Base-by-base conservation (phyloP, 805 yeast species). In the Lipomyces starkeyi region DNA sequence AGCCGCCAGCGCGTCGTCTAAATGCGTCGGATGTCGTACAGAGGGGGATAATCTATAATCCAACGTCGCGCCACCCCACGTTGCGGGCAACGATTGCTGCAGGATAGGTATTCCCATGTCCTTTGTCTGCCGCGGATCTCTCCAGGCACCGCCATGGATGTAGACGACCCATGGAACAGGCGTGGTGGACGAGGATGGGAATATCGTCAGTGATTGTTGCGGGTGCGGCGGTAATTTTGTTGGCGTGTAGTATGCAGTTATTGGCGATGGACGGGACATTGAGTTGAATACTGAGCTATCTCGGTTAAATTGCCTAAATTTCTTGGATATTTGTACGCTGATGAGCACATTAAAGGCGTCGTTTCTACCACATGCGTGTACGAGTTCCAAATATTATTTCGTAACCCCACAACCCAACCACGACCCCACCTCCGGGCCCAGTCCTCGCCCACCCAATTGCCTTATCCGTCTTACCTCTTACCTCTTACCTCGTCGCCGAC, bases 121-220 rank as follows among this genome's bases (percentile, higher is more conserved):
- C 52, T 78, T 83, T 0, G 91, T 87, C 74, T 89, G 88, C 3
- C 70, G 75, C 0, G 86, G 85, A 73, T 89, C 94, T 68, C 89
- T 80, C 95, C 95, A 90, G 0, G 91, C 94, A 1, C 96, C 96
- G 0, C 96, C 96, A 78, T 90, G 96, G 60, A 90, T 83, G 73
- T 86, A 87, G 0, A 89, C 80, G 8, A 86, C 63, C 22, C 75
- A 73, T 27, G 71, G 62, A 20, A 59, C 22, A 7, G 34, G 47
- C 29, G 13, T 53, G 7, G 43, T 2, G 4, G 68, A 14, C 34
- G 63, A 32, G 1, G 49, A 22, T 3, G 58, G 59, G 34, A 61
- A 61, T 27, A 70, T 47, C 3, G 65, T 59, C 58, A 70, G 22
- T 20, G 66, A 56, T 37, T 72, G 74, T 22, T 71, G 70, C 8